Percentiles rank a stretch among this genome's conserved stretches.
Evolutionary conservation across 2,329 filamentous ascomycete species (phyloP).

Genomic region (Hymenoscyphus repandus): DNA sequence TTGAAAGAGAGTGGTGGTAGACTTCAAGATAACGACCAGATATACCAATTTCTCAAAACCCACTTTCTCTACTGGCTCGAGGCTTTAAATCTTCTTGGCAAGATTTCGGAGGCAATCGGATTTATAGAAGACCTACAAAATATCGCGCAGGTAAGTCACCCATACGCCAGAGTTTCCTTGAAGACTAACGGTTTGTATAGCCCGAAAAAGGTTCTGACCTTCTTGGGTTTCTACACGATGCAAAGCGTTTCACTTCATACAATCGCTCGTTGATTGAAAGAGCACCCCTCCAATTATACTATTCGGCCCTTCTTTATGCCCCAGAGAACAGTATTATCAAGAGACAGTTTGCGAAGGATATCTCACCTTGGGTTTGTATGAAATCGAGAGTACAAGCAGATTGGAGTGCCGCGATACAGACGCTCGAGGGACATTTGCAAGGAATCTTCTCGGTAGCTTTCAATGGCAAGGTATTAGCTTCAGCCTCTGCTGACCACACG

Average conservation of each 20-base stretch:
- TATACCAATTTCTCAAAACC: neutral
- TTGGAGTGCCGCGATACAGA: neutral
- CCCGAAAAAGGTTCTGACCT: conserved; percentile 9
- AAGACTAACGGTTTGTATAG: neutral
- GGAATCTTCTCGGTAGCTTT: conserved; percentile 10
- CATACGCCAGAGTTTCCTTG: neutral
- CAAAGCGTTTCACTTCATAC: conserved; percentile 18
- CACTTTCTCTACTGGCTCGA: conserved; percentile 1
- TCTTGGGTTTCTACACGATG: conserved; percentile 23
- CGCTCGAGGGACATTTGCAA: conserved; percentile 6
- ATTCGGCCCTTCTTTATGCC: conserved; percentile 24
- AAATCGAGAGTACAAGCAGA: conserved; percentile 14
- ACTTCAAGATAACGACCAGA: conserved; percentile 15
- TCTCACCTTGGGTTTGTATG: conserved; percentile 14
- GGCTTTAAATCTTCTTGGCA: neutral
- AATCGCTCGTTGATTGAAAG: conserved; percentile 24
- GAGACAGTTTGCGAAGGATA: conserved; percentile 9
- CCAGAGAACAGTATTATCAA: conserved; percentile 26
- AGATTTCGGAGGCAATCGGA: neutral
- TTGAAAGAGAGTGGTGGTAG: conserved; percentile 24
- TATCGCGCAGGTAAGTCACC: neutral
- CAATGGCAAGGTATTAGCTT: conserved; percentile 8
- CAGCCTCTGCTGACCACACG: neutral
- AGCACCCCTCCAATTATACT: conserved; percentile 28
- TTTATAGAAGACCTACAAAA: neutral